These are phyloP conservation scores for Papiliotrema nemorosa DNA, from an alignment of 1,284 basidiomycete species.

Conservation along the genomic window DNA sequence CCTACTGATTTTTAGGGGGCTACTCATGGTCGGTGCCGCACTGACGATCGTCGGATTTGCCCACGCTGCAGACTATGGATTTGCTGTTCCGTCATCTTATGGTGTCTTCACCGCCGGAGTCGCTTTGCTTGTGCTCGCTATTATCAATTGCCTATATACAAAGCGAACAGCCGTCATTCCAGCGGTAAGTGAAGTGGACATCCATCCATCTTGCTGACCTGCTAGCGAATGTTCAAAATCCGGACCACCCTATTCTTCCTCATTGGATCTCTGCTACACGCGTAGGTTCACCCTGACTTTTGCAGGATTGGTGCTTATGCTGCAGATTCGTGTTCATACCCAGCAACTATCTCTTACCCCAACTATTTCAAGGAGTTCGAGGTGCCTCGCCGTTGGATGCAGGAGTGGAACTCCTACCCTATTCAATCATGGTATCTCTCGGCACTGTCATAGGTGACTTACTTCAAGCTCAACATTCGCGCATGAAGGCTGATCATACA, in stretches of 20 bases:
- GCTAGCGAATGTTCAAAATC: slow-evolving; percentile 34
- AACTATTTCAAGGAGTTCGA: slow-evolving; percentile 37
- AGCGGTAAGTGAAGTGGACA: slow-evolving; percentile 12
- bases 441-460: slow-evolving; percentile 26
- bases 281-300: slow-evolving; percentile 15
- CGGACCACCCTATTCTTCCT: slow-evolving; percentile 40
- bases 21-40: slow-evolving; percentile 69
- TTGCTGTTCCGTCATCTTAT: slow-evolving; percentile 59
- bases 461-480: neutral
- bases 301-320: slow-evolving; percentile 35
- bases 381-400: slow-evolving; percentile 26
- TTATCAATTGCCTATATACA: slow-evolving; percentile 63
- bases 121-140: slow-evolving; percentile 56
- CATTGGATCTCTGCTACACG: slow-evolving; percentile 34
- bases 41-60: slow-evolving; percentile 70
- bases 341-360: slow-evolving; percentile 30
- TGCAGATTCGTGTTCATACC: slow-evolving; percentile 27
- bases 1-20: slow-evolving; percentile 24
- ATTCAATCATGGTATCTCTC: slow-evolving; percentile 25
- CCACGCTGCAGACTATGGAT: slow-evolving; percentile 30
- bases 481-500: slow-evolving; percentile 2
- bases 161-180: slow-evolving; percentile 67
- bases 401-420: slow-evolving; percentile 35
- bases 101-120: slow-evolving; percentile 64
- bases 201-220: no score